phyloP scores from a whole-genome alignment of 768 basidiomycete genomes.

The Candolleomyces aberdarensis region DNA sequence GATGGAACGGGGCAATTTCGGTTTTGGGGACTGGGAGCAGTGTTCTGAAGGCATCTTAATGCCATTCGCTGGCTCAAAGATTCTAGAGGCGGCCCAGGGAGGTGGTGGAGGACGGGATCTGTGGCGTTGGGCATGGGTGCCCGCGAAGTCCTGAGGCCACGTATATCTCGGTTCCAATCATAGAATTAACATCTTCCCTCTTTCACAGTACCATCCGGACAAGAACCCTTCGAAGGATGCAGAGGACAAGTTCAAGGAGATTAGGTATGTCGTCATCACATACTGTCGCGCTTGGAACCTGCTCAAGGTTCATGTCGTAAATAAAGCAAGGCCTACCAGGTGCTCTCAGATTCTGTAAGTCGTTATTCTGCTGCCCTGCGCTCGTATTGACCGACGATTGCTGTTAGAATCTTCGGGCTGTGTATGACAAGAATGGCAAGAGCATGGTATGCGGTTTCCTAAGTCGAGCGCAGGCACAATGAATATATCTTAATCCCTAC shows the following conservation, averaged over 20 bases:
- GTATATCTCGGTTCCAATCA: not conserved
- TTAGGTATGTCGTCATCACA: slow-evolving; percentile 55
- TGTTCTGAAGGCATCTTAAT: too few relatives aligned
- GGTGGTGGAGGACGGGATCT: too few relatives aligned
- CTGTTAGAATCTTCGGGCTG: slow-evolving; percentile 70
- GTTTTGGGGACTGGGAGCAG: too few relatives aligned
- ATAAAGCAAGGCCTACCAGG: slow-evolving; percentile 89
- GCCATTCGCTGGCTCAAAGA: too few relatives aligned
- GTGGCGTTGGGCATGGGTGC: too few relatives aligned
- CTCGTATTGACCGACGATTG: not conserved
- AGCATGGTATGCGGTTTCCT: slow-evolving; percentile 56
- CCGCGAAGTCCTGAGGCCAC: too few relatives aligned
- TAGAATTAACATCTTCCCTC: slow-evolving; percentile 1
- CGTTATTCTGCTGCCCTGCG: not conserved
- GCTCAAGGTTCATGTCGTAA: not conserved
- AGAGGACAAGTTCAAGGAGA: slow-evolving; percentile 95
- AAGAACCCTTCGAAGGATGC: slow-evolving; percentile 93
- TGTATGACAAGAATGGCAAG: slow-evolving; percentile 96
- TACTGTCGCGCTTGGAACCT: not conserved
- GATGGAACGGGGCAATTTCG: too few relatives aligned
- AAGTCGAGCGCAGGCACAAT: not conserved
- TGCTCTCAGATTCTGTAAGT: slow-evolving; percentile 78
- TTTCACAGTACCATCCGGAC: slow-evolving; percentile 82
- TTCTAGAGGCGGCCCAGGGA: too few relatives aligned
- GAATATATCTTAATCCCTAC: not conserved